phyloP scores from a whole-genome alignment of 1,284 basidiomycete genomes.

The Apiotrichum laibachii region DNA sequence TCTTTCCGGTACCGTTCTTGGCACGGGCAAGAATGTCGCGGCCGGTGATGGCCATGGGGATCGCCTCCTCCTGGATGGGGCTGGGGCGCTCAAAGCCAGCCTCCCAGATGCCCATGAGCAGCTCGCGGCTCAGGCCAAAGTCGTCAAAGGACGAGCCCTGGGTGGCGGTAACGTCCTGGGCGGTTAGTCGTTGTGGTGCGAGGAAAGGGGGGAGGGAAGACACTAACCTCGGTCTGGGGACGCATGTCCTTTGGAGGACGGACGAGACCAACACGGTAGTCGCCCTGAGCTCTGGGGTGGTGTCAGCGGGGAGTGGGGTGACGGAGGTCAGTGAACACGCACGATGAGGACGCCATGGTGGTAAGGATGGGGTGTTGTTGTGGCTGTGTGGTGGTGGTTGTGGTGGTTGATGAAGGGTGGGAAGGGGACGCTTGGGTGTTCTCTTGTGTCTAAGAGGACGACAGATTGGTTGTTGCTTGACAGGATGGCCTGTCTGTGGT shows the following conservation, averaged over 20 bases:
- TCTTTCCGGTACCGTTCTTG: constrained; percentile 59
- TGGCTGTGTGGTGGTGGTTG: neutral
- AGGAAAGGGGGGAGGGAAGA: neutral
- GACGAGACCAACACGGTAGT: constrained; percentile 58
- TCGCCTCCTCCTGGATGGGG: constrained; percentile 97
- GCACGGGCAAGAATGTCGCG: constrained; percentile 76
- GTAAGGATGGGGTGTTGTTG: neutral
- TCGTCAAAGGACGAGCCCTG: constrained; percentile 91
- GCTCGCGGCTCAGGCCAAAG: constrained; percentile 71
- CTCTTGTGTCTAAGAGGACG: no score
- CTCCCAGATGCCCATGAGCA: constrained; percentile 91
- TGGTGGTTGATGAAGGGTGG: neutral
- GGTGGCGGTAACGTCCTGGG: constrained; percentile 78
- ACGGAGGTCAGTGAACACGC: constrained; percentile 11
- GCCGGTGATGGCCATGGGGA: constrained; percentile 79
- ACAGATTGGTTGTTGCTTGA: neutral
- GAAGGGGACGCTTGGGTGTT: neutral
- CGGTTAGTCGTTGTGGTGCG: neutral
- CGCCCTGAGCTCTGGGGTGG: constrained; percentile 22
- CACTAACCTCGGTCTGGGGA: constrained; percentile 75
- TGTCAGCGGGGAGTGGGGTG: neutral
- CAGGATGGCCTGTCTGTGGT: neutral
- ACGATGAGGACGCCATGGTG: constrained; percentile 50
- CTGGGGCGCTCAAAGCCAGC: constrained; percentile 95
- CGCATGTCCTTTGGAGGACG: constrained; percentile 85